These are phyloP conservation scores for Xylaria multiplex DNA, from an alignment of 2,329 filamentous ascomycete genomes.

Conservation along the genomic window DNA sequence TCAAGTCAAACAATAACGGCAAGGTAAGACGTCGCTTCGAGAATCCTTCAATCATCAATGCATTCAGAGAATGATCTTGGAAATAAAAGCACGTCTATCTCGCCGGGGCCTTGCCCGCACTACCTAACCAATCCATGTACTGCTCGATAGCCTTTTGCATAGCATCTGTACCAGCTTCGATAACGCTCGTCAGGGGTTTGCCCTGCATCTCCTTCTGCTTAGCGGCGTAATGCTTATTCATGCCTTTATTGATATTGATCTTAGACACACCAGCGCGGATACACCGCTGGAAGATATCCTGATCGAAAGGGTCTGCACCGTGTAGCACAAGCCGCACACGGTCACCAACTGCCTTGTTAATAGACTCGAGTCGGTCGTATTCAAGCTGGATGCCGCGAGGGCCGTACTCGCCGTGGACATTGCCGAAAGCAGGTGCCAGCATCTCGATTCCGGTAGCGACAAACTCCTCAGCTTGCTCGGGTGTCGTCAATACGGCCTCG, in stretches of 20 bases:
- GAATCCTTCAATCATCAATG: neutral
- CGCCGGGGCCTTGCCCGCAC: conserved; percentile 55
- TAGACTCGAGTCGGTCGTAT: conserved; percentile 49
- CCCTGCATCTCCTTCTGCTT: conserved; percentile 58
- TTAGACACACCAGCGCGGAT: conserved; percentile 59
- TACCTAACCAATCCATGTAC: conserved; percentile 58
- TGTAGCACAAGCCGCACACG: conserved; percentile 59
- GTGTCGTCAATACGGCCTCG: conserved; percentile 65
- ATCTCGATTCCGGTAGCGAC: conserved; percentile 74
- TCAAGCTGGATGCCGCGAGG: conserved; percentile 53
- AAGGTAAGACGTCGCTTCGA: neutral
- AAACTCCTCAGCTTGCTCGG: conserved; percentile 72
- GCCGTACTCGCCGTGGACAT: conserved; percentile 75
- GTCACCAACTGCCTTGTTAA: conserved; percentile 57
- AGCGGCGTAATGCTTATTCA: conserved; percentile 59
- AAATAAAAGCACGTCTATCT: conserved; percentile 14
- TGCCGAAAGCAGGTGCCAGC: conserved; percentile 74
- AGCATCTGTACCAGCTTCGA: conserved; percentile 57
- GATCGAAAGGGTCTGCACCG: conserved; percentile 59
- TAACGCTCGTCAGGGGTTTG: conserved; percentile 58
- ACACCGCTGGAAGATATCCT: conserved; percentile 57
- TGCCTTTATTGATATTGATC: conserved; percentile 63
- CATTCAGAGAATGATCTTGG: neutral
- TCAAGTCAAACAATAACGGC: neutral
- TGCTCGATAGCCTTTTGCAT: conserved; percentile 61